Evolutionary conservation across 305 asterid species (phyloP), one percentile per base, ranked within the genome.

Genomic region (Fraxinus floribunda): DNA sequence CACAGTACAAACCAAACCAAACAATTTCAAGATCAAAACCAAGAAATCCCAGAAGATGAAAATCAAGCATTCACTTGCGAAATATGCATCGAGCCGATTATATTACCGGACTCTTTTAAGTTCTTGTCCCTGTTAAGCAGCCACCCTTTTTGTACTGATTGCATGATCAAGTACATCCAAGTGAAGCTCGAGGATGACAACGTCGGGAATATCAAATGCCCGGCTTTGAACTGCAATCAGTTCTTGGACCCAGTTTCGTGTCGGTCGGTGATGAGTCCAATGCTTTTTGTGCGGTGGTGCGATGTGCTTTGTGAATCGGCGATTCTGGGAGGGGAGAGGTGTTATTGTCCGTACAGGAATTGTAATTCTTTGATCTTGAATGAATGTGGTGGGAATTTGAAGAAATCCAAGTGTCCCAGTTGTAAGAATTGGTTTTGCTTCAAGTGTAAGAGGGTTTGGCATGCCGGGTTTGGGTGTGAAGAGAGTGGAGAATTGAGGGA

Each of bases 91-190:
- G 95, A 93, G 85, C 97, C 94, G 4, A 64, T 81, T 44, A 10
- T 80, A 1, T 80, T 5, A 3, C 55, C 88, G 2, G 62, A 9
- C 16, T n/a, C n/a, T n/a, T n/a, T n/a, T n/a, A n/a, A n/a, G n/a
- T n/a, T n/a, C n/a, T n/a, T n/a, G n/a, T n/a, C n/a, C n/a, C n/a
- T n/a, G n/a, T n/a, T n/a, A n/a, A n/a, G n/a, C 79, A 80, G 88
- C 18, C 98, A 94, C 88, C 93, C 90, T 6, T 91, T 88, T 85
- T 93, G 98, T 88, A 86, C 89, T 41, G 92, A 92, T 80, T 94
- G 98, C 85, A 80, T 91, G 77, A 77, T 83, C 82, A 92, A 89
- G 79, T 92, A 94, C 91, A 91, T 94, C 83, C 80, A 88, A 78
- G 92, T 90, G 9, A 90, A 89, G 90, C 91, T 94, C 44, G 92